Conservation (phyloP, 192 early-diverging fungal genomes). For the Coemansia aciculifera region DNA sequence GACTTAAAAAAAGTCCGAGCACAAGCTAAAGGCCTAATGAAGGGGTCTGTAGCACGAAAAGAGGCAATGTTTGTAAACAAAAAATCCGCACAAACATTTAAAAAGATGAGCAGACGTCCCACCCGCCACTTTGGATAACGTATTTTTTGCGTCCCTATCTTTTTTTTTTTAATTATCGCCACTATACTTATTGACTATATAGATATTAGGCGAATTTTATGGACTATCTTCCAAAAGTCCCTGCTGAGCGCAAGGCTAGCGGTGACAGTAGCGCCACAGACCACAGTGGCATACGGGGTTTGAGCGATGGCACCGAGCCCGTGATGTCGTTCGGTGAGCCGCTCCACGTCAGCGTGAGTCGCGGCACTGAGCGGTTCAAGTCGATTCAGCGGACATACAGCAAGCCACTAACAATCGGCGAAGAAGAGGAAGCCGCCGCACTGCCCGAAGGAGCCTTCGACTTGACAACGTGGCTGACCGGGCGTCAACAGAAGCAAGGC, state of each 20-base stretch:
- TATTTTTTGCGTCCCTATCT: not conserved
- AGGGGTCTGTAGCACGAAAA: not conserved
- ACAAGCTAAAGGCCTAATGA: not conserved
- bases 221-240: not conserved
- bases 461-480: constrained; percentile 36
- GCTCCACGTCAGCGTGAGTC: constrained; percentile 42
- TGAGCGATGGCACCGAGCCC: constrained; percentile 18
- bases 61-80: not conserved
- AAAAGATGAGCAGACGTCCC: not conserved
- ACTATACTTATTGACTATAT: not conserved
- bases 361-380: constrained; percentile 35
- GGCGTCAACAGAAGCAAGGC: constrained; percentile 34
- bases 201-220: not conserved
- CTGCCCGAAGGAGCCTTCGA: constrained; percentile 21
- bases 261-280: constrained; percentile 8
- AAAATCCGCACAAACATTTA: not conserved
- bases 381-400: constrained; percentile 49
- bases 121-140: not conserved
- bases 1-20: not conserved
- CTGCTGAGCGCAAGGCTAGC: not conserved
- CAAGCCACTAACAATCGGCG: constrained; percentile 30
- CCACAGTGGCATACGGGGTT: not conserved
- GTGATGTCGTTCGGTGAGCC: constrained; percentile 52
- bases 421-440: constrained; percentile 27
- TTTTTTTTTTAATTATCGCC: too few relatives aligned